Conservation (phyloP, 371 early-diverging fungal species). For the Lichtheimia ornata region DNA sequence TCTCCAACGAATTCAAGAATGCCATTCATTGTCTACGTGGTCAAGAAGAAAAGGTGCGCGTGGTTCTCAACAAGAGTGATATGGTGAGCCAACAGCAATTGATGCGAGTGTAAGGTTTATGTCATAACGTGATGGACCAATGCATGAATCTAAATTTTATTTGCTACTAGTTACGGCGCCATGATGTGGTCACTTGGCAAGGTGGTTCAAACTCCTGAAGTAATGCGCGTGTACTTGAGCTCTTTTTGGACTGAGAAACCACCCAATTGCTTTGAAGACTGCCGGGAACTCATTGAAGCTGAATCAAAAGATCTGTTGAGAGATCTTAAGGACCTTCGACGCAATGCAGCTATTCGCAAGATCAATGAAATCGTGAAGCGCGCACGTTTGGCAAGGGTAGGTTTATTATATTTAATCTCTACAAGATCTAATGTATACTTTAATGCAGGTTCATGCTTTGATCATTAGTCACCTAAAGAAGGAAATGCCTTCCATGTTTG, state of each 20-base stretch:
- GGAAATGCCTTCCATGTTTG: slow-evolving; percentile 87
- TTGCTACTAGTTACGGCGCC: slow-evolving; percentile 72
- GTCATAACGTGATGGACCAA: not conserved
- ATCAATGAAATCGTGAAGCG: slow-evolving; percentile 92
- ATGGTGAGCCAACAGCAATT: slow-evolving; percentile 85
- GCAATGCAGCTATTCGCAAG: slow-evolving; percentile 86
- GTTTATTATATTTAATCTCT: not conserved
- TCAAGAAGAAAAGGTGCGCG: slow-evolving; percentile 85
- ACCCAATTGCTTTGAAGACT: slow-evolving; percentile 73
- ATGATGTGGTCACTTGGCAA: slow-evolving; percentile 95
- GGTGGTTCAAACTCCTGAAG: slow-evolving; percentile 87
- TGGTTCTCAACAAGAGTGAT: slow-evolving; percentile 88
- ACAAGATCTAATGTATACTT: not conserved
- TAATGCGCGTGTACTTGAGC: slow-evolving; percentile 83
- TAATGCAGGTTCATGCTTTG: slow-evolving; percentile 71
- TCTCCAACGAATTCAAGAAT: slow-evolving; percentile 86
- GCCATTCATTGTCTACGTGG: slow-evolving; percentile 79
- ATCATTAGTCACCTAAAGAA: slow-evolving; percentile 82
- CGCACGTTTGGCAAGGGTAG: slow-evolving; percentile 74
- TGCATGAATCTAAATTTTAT: not conserved
- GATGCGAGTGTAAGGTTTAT: slow-evolving; percentile 78
- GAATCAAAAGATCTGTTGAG: slow-evolving; percentile 80
- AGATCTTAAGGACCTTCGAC: slow-evolving; percentile 75
- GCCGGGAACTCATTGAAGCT: slow-evolving; percentile 65
- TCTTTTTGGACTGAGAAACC: slow-evolving; percentile 83